A percentile compares a stretch with the other conserved stretches of the same genome.
These are phyloP conservation scores for Aspergillus novofumigatus DNA, from an alignment of 2,329 filamentous ascomycete genomes.

Conservation along the genomic window DNA sequence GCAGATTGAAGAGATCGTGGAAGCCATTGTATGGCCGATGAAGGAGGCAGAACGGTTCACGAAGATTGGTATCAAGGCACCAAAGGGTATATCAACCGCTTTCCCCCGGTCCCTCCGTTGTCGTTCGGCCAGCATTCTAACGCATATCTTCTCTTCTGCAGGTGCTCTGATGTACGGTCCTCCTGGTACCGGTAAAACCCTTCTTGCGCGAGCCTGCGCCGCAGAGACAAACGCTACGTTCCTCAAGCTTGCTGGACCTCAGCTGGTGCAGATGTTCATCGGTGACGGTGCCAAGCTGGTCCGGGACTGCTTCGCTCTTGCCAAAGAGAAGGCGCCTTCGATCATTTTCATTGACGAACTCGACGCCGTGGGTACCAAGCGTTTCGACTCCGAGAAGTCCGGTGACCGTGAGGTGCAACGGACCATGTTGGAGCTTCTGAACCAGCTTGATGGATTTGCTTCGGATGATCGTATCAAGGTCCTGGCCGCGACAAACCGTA, in stretches of 20 bases:
- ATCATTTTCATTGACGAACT: slow-evolving; percentile 99
- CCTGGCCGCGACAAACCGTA: slow-evolving; percentile 86
- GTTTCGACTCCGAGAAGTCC: slow-evolving; percentile 97
- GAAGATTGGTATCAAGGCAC: slow-evolving; percentile 99
- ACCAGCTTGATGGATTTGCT: slow-evolving; percentile 96
- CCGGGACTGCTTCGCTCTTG: slow-evolving; percentile 92
- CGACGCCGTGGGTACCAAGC: slow-evolving; percentile 96
- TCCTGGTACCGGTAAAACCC: slow-evolving; percentile 47
- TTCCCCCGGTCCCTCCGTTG: background rate
- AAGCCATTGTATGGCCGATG: slow-evolving; percentile 99
- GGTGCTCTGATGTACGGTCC: slow-evolving; percentile 95
- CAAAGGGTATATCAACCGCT: slow-evolving; percentile 67
- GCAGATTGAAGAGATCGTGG: slow-evolving; percentile 97
- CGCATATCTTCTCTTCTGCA: slow-evolving; percentile 33
- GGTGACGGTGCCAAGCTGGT: slow-evolving; percentile 97
- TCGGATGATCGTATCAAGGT: slow-evolving; percentile 97
- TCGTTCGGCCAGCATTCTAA: slow-evolving; percentile 7
- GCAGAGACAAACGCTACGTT: slow-evolving; percentile 98
- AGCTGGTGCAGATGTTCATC: slow-evolving; percentile 99
- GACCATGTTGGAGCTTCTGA: slow-evolving; percentile 97
- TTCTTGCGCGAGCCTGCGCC: slow-evolving; percentile 86
- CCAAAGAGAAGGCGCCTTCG: slow-evolving; percentile 96
- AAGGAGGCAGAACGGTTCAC: slow-evolving; percentile 99
- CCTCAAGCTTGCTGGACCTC: slow-evolving; percentile 94
- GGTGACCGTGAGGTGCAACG: slow-evolving; percentile 97